phyloP scores from a whole-genome alignment of 139 green algal species.

The Closterium sp. region DNA sequence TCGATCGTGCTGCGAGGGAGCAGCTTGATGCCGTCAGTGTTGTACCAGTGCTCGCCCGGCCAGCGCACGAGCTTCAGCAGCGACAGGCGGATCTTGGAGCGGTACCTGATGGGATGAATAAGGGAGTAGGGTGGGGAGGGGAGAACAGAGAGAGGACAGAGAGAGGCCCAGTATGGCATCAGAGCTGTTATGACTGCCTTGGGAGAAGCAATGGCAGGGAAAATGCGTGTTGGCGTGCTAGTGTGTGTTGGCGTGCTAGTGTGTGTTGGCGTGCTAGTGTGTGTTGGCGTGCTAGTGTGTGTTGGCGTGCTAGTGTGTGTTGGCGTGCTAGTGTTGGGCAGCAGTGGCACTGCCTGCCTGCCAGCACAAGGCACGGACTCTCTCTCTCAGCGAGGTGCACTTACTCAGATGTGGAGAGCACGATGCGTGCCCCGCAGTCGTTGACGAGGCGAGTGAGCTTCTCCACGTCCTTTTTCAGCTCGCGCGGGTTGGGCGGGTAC shows the following conservation, averaged over 20 bases:
- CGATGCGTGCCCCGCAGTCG: slow-evolving; percentile 15
- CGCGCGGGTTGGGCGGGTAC: slow-evolving; percentile 54
- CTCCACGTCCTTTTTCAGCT: slow-evolving; percentile 23
- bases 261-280: too few species aligned
- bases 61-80: slow-evolving; percentile 27
- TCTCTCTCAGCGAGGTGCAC: too few species aligned
- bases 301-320: too few species aligned
- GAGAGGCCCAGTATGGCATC: too few species aligned
- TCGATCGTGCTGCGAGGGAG: not conserved
- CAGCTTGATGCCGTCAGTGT: slow-evolving; percentile 14
- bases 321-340: too few species aligned
- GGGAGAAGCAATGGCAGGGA: too few species aligned
- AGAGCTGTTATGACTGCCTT: too few species aligned
- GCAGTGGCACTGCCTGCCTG: too few species aligned
- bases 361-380: too few species aligned
- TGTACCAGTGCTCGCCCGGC: slow-evolving; percentile 15
- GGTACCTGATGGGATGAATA: not conserved
- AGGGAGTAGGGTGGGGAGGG: not conserved
- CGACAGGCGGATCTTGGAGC: slow-evolving; percentile 15
- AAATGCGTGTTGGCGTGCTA: too few species aligned
- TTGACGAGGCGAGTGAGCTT: slow-evolving; percentile 25
- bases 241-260: too few species aligned
- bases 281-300: too few species aligned
- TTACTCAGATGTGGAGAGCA: slow-evolving; percentile 40
- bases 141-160: not conserved